A percentile compares a stretch with the other conserved stretches of the same genome.
phyloP scores from a whole-genome alignment of 2,329 filamentous ascomycete genomes.

The Clonostachys chloroleuca region DNA sequence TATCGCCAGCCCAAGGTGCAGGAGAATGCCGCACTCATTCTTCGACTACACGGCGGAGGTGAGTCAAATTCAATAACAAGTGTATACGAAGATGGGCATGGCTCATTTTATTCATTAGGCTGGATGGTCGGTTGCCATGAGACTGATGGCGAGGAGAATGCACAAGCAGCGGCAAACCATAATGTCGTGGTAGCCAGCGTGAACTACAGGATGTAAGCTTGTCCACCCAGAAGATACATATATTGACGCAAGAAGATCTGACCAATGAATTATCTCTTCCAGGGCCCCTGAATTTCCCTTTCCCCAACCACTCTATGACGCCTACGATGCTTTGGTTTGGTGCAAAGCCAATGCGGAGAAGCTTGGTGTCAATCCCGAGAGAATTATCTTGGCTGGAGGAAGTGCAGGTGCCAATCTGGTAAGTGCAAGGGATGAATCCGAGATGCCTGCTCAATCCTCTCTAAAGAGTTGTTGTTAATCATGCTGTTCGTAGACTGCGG shows the following conservation, averaged over 20 bases:
- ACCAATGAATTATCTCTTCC: rapidly evolving
- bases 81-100: not conserved
- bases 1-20: slow-evolving; percentile 7
- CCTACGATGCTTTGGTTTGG: slow-evolving; percentile 13
- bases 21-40: slow-evolving; percentile 10
- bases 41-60: slow-evolving; percentile 16
- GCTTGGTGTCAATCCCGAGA: slow-evolving; percentile 9
- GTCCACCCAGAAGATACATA: not conserved
- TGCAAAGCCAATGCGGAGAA: slow-evolving; percentile 10
- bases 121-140: slow-evolving; percentile 14
- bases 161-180: slow-evolving; percentile 7
- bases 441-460: not conserved
- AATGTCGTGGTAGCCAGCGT: slow-evolving; percentile 14
- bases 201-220: slow-evolving; percentile 10
- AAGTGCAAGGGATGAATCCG: rapidly evolving
- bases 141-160: slow-evolving; percentile 13
- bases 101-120: slow-evolving; percentile 1
- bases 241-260: not conserved
- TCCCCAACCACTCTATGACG: slow-evolving; percentile 10
- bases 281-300: slow-evolving; percentile 14
- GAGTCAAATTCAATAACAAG: not conserved
- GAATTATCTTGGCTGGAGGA: slow-evolving; percentile 11
- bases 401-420: slow-evolving; percentile 13
- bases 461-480: not conserved
- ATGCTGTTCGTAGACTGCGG: slow-evolving; percentile 8